Conservation (phyloP, 2,329 filamentous ascomycete species). For the Incumbomyces delicatus region DNA sequence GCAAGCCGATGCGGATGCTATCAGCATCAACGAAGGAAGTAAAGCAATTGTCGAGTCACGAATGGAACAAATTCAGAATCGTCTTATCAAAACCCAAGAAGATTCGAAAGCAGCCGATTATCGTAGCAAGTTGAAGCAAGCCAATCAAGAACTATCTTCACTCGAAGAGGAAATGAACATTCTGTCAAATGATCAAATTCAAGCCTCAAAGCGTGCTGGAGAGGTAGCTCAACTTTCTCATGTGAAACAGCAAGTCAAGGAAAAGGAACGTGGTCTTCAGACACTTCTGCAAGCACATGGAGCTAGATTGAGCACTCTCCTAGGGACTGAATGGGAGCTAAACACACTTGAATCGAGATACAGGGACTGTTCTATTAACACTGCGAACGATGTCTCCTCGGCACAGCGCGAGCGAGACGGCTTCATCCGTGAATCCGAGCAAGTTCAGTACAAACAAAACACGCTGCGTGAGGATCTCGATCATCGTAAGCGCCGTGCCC, state of each 20-base stretch:
- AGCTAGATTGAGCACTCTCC: constrained; percentile 54
- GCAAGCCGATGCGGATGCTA: constrained; percentile 59
- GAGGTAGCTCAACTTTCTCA: constrained; percentile 78
- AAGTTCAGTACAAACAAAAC: constrained; percentile 63
- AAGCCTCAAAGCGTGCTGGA: constrained; percentile 69
- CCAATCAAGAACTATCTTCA: constrained; percentile 55
- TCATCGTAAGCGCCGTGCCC: constrained; percentile 53
- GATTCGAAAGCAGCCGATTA: constrained; percentile 55
- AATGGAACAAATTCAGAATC: constrained; percentile 57
- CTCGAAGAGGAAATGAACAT: constrained; percentile 64
- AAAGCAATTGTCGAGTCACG: constrained; percentile 68
- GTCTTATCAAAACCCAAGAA: constrained; percentile 53
- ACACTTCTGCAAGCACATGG: constrained; percentile 68
- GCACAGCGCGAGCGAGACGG: constrained; percentile 62
- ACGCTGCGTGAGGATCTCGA: constrained; percentile 54
- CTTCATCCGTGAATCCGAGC: constrained; percentile 61
- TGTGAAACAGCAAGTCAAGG: constrained; percentile 67
- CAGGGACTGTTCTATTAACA: constrained; percentile 43
- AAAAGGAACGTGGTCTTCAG: constrained; percentile 63
- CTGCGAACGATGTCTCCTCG: constrained; percentile 44
- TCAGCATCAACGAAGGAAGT: constrained; percentile 76
- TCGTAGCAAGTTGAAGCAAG: constrained; percentile 59
- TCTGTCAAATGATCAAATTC: constrained; percentile 69
- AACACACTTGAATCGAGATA: constrained; percentile 62
- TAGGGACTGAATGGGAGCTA: constrained; percentile 60